Evolutionary conservation across 768 basidiomycete genomes (phyloP).

Genomic region (Pleurotus platypus): DNA sequence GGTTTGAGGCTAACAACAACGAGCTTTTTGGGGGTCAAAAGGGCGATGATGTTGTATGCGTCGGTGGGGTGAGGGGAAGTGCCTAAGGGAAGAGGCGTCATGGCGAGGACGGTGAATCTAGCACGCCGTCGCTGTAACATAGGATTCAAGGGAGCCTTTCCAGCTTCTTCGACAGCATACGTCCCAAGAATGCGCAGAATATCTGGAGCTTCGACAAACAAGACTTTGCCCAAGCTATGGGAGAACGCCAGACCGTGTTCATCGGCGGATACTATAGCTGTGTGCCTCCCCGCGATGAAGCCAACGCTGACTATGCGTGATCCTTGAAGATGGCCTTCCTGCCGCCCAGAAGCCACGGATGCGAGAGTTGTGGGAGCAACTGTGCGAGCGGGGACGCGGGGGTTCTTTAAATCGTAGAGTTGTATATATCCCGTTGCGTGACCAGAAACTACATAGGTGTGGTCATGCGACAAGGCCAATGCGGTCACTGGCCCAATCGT

Average conservation of each 20-base stretch:
- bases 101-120: constrained; percentile 70
- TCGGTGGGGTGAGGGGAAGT: constrained; percentile 74
- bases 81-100: constrained; percentile 81
- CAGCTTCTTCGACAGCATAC: constrained; percentile 58
- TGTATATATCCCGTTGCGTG: constrained; percentile 83
- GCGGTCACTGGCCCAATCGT: constrained; percentile 79
- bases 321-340: constrained; percentile 82
- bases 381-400: constrained; percentile 62
- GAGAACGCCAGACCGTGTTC: constrained; percentile 92
- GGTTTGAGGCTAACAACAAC: constrained; percentile 94
- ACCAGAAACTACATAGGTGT: constrained; percentile 88
- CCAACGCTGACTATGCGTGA: constrained; percentile 78
- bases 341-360: constrained; percentile 69
- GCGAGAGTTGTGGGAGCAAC: constrained; percentile 67
- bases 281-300: constrained; percentile 90
- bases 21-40: constrained; percentile 87
- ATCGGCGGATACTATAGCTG: constrained; percentile 88
- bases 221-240: constrained; percentile 88
- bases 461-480: constrained; percentile 87
- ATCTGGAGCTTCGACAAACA: constrained; percentile 94
- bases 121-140: constrained; percentile 42
- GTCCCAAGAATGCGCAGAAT: constrained; percentile 91
- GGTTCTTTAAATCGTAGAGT: constrained; percentile 76
- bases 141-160: constrained; percentile 2
- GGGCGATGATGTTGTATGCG: constrained; percentile 71